Base-by-base conservation (phyloP, 2,329 filamentous ascomycete genomes). In the Dothistroma pini region DNA sequence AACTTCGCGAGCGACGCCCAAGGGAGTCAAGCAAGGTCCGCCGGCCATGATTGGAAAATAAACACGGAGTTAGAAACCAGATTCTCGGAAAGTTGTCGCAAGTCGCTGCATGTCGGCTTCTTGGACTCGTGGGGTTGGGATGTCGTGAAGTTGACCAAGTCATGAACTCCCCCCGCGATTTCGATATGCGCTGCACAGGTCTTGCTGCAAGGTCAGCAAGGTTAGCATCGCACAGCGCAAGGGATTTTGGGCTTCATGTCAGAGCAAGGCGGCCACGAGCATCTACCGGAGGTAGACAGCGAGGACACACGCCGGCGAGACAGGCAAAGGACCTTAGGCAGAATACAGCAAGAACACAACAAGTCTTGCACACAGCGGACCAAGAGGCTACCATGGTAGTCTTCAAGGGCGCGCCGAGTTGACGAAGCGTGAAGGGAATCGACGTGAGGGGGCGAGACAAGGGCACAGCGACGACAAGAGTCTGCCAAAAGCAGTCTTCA, bases 351-450 rank as follows among this genome's bases (percentile, higher is more conserved):
- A 44, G 41, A 29, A 29, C 25, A 6, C 25, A 6, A 29, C 6
- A 2, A 44, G 41, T 44, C 16, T 9, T n/a, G 41, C 41, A 44
- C 41, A 9, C 4, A n/a, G 41, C 16, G 14, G 16, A 14, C 41
- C 41, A 25, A 35, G 51, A 32, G 51, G 35, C 51, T 35, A 54
- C 51, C 51, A 54, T 19, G 51, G 29, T 54, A 54, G 51, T 54
- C 51, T 9, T 35, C 29, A 54, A 34, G 14, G n/a, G 12, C 10
- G 22, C 22, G 16, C 41, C n/a, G 41, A 12, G 1, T 19, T 44
- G 16, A 14, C 8, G 14, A n/a, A 44, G 41, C 14, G 16, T 8
- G 38, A 16, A 19, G 38, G 38, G 16, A 19, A 14, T 7, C 14
- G 2, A 9, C 11, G 5, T n/a, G 41, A n/a, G 4, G 31, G n/a